phyloP scores from a whole-genome alignment of 1,284 basidiomycete species.

The Ustilago shanxiensis region DNA sequence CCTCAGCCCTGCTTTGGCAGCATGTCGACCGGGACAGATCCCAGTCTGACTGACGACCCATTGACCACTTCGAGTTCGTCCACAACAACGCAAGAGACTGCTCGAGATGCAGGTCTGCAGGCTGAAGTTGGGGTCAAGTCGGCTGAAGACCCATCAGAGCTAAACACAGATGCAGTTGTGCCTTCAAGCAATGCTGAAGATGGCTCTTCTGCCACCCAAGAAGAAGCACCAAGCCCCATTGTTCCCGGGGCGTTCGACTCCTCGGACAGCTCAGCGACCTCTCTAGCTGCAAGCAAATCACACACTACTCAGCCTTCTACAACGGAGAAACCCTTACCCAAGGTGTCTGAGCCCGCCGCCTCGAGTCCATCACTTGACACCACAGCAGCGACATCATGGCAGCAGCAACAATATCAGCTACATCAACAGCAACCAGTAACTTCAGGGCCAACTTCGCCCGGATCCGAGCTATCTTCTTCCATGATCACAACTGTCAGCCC shows the following conservation, averaged over 20 bases:
- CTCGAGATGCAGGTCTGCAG: neutral
- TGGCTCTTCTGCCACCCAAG: neutral
- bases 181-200: neutral
- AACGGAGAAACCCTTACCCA: constrained; percentile 26
- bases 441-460: constrained; percentile 8
- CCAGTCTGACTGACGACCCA: constrained; percentile 9
- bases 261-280: neutral
- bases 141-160: neutral
- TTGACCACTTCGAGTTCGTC: neutral
- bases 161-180: neutral
- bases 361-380: constrained; percentile 12
- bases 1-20: constrained; percentile 11
- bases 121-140: neutral
- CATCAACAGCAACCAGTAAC: constrained; percentile 4
- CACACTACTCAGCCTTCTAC: neutral
- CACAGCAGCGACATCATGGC: constrained; percentile 8
- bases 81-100: neutral
- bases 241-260: constrained; percentile 17
- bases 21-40: constrained; percentile 25
- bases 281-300: neutral
- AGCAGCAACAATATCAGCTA: constrained; percentile 11
- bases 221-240: constrained; percentile 6
- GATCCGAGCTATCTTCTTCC: constrained; percentile 25
- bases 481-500: constrained; percentile 41
- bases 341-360: constrained; percentile 2